phyloP scores from a whole-genome alignment of 768 basidiomycete genomes.

The Udeniomyces megalosporus region DNA sequence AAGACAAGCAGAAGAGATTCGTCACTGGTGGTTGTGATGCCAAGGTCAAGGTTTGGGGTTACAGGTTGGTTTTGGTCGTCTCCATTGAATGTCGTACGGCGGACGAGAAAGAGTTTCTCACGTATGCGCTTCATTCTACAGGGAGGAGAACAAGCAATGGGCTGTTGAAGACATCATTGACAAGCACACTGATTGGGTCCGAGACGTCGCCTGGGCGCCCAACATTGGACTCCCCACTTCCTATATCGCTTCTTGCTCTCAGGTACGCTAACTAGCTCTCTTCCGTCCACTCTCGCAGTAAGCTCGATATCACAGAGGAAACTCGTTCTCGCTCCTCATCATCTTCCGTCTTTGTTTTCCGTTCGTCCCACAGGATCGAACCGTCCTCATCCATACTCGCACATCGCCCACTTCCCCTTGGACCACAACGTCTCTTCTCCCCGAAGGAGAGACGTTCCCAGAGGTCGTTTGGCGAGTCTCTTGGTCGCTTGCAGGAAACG shows the following conservation, averaged over 20 bases:
- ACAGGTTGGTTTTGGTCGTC: constrained; percentile 27
- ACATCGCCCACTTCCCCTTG: constrained; percentile 25
- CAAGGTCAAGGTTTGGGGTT: constrained; percentile 84
- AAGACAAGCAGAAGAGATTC: constrained; percentile 69
- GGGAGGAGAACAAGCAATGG: constrained; percentile 77
- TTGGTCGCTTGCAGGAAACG: constrained; percentile 92
- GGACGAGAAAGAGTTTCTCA: too few species aligned
- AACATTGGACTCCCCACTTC: constrained; percentile 86
- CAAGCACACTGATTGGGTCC: constrained; percentile 92
- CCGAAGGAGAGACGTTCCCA: constrained; percentile 45
- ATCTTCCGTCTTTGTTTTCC: background rate
- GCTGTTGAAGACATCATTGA: constrained; percentile 75
- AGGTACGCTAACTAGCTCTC: constrained; percentile 34
- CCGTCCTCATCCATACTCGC: constrained; percentile 29
- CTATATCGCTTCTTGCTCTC: constrained; percentile 91
- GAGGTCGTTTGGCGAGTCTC: constrained; percentile 98
- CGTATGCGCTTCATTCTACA: constrained; percentile 19
- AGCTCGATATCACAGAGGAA: background rate
- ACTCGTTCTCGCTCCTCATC: background rate
- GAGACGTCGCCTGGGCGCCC: constrained; percentile 98
- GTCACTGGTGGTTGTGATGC: constrained; percentile 94
- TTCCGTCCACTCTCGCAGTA: background rate
- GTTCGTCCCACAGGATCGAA: constrained; percentile 23
- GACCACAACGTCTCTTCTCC: constrained; percentile 26
- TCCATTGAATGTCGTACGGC: too few species aligned